Evolutionary conservation across 2,329 filamentous ascomycete genomes (phyloP).

Genomic region (Aspergillus alliaceus): DNA sequence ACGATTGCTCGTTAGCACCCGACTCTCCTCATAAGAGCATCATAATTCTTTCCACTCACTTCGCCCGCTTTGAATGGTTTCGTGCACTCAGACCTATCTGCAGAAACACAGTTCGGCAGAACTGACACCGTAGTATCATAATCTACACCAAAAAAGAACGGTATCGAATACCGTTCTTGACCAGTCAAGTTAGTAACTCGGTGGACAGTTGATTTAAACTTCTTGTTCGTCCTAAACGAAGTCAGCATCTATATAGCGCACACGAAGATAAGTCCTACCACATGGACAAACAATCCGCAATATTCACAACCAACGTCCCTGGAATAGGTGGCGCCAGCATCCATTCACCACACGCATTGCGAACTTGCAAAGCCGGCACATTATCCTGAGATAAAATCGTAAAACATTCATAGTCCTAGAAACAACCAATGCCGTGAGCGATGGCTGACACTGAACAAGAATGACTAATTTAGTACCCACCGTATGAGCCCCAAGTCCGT

Average conservation of each 20-base stretch:
- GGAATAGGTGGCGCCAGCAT: slow-evolving; percentile 25
- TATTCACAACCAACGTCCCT: slow-evolving; percentile 31
- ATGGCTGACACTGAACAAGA: too few species aligned
- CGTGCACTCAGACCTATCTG: slow-evolving; percentile 11
- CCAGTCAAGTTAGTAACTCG: slow-evolving; percentile 42
- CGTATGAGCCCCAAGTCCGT: slow-evolving; percentile 44
- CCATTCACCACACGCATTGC: slow-evolving; percentile 31
- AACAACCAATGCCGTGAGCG: too few species aligned
- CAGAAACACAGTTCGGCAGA: slow-evolving; percentile 17
- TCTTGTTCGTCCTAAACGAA: slow-evolving; percentile 37
- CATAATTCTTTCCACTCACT: slow-evolving; percentile 17
- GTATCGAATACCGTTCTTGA: slow-evolving; percentile 40
- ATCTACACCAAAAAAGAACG: slow-evolving; percentile 45
- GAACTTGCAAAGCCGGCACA: slow-evolving; percentile 37
- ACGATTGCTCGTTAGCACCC: background rate
- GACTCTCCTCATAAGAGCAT: too few species aligned
- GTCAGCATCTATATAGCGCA: background rate
- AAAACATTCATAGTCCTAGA: slow-evolving; percentile 40
- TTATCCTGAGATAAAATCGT: slow-evolving; percentile 44
- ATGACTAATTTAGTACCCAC: too few species aligned
- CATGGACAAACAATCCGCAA: slow-evolving; percentile 31
- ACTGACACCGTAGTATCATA: slow-evolving; percentile 36
- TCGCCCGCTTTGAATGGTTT: slow-evolving; percentile 22
- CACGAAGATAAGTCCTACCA: slow-evolving; percentile 12
- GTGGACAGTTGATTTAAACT: slow-evolving; percentile 42